These are phyloP conservation scores for Ascochyta lentis DNA, from an alignment of 2,329 filamentous ascomycete genomes.

Conservation along the genomic window DNA sequence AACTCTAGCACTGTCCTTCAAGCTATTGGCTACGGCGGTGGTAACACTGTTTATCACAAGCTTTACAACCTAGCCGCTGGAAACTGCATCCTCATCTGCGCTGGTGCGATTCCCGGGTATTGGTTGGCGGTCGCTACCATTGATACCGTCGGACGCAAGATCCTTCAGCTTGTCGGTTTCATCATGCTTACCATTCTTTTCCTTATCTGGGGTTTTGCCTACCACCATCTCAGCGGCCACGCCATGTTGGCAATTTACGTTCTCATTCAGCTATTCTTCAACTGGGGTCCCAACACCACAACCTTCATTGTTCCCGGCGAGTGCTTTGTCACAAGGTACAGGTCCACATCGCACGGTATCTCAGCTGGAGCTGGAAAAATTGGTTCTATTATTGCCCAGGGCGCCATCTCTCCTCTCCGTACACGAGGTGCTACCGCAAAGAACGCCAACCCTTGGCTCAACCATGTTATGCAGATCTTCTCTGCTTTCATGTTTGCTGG, in stretches of 20 bases:
- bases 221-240: constrained; percentile 43
- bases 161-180: constrained; percentile 45
- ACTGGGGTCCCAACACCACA: constrained; percentile 58
- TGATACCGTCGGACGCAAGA: constrained; percentile 69
- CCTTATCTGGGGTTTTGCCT: constrained; percentile 46
- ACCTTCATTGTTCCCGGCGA: constrained; percentile 61
- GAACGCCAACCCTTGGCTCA: constrained; percentile 67
- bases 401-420: constrained; percentile 55
- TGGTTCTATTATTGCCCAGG: constrained; percentile 58
- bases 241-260: constrained; percentile 57
- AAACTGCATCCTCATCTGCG: constrained; percentile 78
- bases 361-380: constrained; percentile 58
- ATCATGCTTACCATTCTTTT: constrained; percentile 44
- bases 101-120: constrained; percentile 81
- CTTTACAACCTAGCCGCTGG: constrained; percentile 78
- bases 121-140: constrained; percentile 66
- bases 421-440: constrained; percentile 57
- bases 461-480: constrained; percentile 78
- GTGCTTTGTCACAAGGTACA: constrained; percentile 59
- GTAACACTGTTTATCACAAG: constrained; percentile 69
- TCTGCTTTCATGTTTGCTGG: constrained; percentile 81
- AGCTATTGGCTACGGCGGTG: constrained; percentile 71
- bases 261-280: constrained; percentile 60
- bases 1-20: constrained; percentile 76
- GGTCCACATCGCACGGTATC: constrained; percentile 58